A percentile compares a stretch with the other conserved stretches of the same genome.
phyloP scores from a whole-genome alignment of 768 basidiomycete species.

The Kwoniella dejecticola region DNA sequence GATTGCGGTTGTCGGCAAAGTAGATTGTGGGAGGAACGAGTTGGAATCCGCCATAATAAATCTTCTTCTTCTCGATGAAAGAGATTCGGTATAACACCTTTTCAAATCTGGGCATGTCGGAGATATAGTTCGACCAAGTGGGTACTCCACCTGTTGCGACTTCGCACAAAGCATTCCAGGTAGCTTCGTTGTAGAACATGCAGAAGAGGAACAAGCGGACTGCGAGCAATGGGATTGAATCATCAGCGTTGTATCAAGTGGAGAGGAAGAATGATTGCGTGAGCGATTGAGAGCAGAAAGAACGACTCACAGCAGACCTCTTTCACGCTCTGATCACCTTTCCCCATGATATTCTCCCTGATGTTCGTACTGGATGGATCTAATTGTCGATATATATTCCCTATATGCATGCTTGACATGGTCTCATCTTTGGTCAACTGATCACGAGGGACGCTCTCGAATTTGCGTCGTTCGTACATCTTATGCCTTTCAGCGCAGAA shows the following conservation, averaged over 20 bases:
- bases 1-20: constrained; percentile 15
- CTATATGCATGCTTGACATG: constrained; percentile 21
- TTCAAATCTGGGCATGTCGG: constrained; percentile 29
- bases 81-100: constrained; percentile 27
- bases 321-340: constrained; percentile 28
- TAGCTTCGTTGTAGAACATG: constrained; percentile 26
- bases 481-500: constrained; percentile 39
- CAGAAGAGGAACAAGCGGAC: constrained; percentile 39
- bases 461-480: constrained; percentile 20
- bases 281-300: neutral
- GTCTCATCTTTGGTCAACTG: constrained; percentile 32
- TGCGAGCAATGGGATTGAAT: neutral
- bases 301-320: constrained; percentile 40
- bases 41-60: constrained; percentile 35
- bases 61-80: constrained; percentile 16
- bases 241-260: neutral
- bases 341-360: constrained; percentile 20
- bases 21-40: constrained; percentile 35
- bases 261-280: neutral
- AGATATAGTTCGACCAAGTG: constrained; percentile 25
- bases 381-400: constrained; percentile 36
- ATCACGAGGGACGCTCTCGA: constrained; percentile 25
- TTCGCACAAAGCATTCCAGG: constrained; percentile 24
- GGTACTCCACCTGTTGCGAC: constrained; percentile 30
- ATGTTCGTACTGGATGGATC: constrained; percentile 23